These are phyloP conservation scores for Paradendryphiella salina DNA, from an alignment of 2,329 filamentous ascomycete genomes.

Conservation along the genomic window DNA sequence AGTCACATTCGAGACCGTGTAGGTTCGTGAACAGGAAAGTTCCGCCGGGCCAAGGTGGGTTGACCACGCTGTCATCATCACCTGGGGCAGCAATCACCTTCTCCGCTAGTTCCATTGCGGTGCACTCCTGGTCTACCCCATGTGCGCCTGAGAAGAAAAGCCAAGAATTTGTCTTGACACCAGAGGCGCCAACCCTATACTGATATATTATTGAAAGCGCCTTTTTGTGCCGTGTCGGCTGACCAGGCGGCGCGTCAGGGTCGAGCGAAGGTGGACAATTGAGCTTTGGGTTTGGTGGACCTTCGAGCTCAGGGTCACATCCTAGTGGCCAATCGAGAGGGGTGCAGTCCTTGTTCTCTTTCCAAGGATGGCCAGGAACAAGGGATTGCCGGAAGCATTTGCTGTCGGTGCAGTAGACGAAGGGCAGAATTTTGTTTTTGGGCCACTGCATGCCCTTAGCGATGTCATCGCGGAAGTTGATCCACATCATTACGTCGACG, in stretches of 20 bases:
- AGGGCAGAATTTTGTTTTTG: background rate
- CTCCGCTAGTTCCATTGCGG: background rate
- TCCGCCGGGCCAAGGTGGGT: background rate
- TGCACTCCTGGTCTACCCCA: background rate
- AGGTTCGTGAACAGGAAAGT: background rate
- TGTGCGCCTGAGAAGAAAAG: background rate
- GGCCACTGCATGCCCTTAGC: background rate
- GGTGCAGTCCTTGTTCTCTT: background rate
- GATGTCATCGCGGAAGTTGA: background rate
- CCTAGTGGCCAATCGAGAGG: background rate
- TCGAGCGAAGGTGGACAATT: background rate
- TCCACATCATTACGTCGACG: conserved; percentile 4
- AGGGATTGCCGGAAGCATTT: background rate
- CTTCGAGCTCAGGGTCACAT: background rate
- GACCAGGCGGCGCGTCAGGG: background rate
- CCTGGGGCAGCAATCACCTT: background rate
- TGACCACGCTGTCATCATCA: background rate
- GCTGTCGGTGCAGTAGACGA: background rate
- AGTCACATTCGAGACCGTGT: background rate
- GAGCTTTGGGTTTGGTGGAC: background rate
- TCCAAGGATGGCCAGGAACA: background rate
- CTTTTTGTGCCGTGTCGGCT: background rate
- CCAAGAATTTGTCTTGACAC: background rate
- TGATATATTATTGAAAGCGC: background rate
- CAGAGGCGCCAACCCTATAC: background rate